These are phyloP conservation scores for Aphanoascus verrucosus DNA, from an alignment of 2,329 filamentous ascomycete species.

Conservation along the genomic window DNA sequence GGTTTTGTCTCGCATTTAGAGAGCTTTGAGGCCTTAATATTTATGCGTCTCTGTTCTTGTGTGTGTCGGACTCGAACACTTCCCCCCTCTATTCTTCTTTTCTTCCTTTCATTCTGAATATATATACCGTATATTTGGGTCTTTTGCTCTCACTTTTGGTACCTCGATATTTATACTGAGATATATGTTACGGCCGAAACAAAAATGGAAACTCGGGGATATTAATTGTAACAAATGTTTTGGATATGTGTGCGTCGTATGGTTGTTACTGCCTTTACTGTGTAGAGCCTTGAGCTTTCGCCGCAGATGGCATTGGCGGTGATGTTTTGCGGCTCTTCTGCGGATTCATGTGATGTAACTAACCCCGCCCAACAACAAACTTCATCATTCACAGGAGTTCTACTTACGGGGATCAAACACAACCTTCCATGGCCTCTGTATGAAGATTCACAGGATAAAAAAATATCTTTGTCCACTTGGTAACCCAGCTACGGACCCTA, in stretches of 20 bases:
- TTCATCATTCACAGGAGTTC: neutral
- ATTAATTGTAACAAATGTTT: neutral
- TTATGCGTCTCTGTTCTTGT: neutral
- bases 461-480: too few relatives aligned
- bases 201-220: neutral
- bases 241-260: neutral
- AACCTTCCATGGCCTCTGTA: too few relatives aligned
- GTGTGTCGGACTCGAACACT: neutral
- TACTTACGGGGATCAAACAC: too few relatives aligned
- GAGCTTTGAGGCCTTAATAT: neutral
- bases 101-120: neutral
- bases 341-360: too few relatives aligned
- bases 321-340: too few relatives aligned
- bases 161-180: slow-evolving; percentile 1
- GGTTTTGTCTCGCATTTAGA: neutral
- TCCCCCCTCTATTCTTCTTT: neutral
- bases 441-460: too few relatives aligned
- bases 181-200: slow-evolving; percentile 3
- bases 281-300: neutral
- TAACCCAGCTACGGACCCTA: too few relatives aligned
- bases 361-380: neutral
- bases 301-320: neutral
- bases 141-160: neutral
- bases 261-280: too few relatives aligned
- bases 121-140: neutral